Evolutionary conservation across 2,329 filamentous ascomycete genomes (phyloP), one percentile per base, ranked within the genome.

Genomic region (Ascocoryne sarcoides): DNA sequence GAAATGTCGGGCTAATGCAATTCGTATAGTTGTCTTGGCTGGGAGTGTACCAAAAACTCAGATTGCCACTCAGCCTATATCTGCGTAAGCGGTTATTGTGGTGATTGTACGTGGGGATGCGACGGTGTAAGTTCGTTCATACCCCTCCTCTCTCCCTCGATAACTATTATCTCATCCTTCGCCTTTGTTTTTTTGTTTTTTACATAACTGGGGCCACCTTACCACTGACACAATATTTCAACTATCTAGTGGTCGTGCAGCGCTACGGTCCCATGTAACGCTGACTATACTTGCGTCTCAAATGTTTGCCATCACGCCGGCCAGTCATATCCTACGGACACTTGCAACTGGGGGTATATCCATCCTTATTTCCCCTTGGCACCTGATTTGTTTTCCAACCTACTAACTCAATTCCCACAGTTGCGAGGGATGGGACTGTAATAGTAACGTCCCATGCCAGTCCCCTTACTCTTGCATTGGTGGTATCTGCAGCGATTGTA

Each of bases 381-480:
- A n/a, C n/a, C n/a, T n/a, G n/a, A n/a, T n/a, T n/a, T 20, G n/a
- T 19, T 12, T 35, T 8, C n/a, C 17, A 4, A 19, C 20, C 4
- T 20, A n/a, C n/a, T n/a, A n/a, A n/a, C n/a, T n/a, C n/a, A n/a
- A n/a, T n/a, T n/a, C n/a, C n/a, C n/a, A n/a, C n/a, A 35, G 32
- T 9, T 35, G 32, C n/a, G 32, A 35, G n/a, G 32, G 32, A n/a
- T 35, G 32, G 32, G 32, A 35, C 20, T 35, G 32, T n/a, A 35
- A 18, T 35, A 20, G 7, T 10, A 19, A 12, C 4, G 32, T 18
- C 20, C 32, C 32, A 14, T 35, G 32, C 18, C 32, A 35, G n/a
- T 35, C 32, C 12, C 5, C 32, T 3, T 35, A 35, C n/a, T 35
- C 32, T 20, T 35, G 32, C 15, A 18, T 35, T 4, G 18, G 32